Base-by-base conservation (phyloP, 2,329 filamentous ascomycete genomes). In the Neonectria ditissima region DNA sequence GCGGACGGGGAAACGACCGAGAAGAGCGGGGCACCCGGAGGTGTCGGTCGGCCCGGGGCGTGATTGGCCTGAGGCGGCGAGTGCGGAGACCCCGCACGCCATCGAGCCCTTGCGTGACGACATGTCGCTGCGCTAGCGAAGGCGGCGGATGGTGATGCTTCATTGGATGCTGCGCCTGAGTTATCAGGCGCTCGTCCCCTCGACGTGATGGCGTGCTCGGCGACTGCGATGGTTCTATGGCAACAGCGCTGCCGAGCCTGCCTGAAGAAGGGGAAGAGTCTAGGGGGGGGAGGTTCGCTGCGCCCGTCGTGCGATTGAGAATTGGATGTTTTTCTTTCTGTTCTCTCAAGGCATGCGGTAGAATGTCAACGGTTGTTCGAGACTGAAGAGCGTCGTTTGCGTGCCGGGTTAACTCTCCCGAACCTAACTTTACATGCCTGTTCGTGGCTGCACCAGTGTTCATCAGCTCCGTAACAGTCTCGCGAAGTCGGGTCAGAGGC, bases 31-130 rank as follows among this genome's bases (percentile, higher is more conserved):
- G 5, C 32, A 2, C 34, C 53, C 34, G 59, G 67, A 52, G 62
- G 30, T 55, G 47, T 71, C 70, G 70, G 70, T 43, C 70, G 65
- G 64, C 9, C n/a, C 7, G 3, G 3, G 20, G 1, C 14, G 0
- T 66, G 24, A 73, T 66, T 66, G 70, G 70, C 0, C 39, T 3
- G 22, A n/a, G 22, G 10, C n/a, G 34, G 5, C 14, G 34, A 58
- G 45, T 69, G 69, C 68, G 70, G 70, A 57, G 66, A 65, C 61
- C 65, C 70, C 69, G 71, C 71, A 73, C 71, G 71, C 69, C 68
- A 73, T 73, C 52, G 39, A 39, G 30, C 45, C 59, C 55, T 60
- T 30, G 52, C 43, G 41, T 73, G 66, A 68, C 67, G 71, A 67
- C 56, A 68, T 60, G 50, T 39, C 28, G 45, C 28, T 59, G 22